Percentiles rank a stretch among this genome's conserved stretches.
Evolutionary conservation across 164 flowering plant species (phyloP).

Genomic region (Liquidambar formosana): DNA sequence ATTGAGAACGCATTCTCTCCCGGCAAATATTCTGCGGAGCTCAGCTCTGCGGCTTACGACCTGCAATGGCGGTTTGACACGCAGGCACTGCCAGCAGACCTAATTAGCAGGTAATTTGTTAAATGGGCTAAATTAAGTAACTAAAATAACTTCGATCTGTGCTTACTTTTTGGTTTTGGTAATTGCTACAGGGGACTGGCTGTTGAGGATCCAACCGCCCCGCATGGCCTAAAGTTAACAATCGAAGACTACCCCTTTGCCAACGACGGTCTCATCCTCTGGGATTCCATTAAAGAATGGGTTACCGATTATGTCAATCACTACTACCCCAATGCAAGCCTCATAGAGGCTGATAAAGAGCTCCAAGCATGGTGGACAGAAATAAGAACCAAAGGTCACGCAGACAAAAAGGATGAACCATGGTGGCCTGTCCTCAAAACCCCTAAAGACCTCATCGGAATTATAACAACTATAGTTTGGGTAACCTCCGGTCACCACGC

Average conservation of each 20-base stretch:
- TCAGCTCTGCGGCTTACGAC: conserved; percentile 61
- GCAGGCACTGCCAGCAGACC: conserved; percentile 65
- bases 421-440: conserved; percentile 81
- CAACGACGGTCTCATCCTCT: conserved; percentile 66
- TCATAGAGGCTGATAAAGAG: conserved; percentile 51
- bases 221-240: conserved; percentile 63
- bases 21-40: conserved; percentile 49
- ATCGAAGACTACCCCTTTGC: conserved; percentile 83
- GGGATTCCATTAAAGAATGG: conserved; percentile 69
- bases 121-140: not conserved
- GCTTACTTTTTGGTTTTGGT: not conserved
- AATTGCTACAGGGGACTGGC: conserved; percentile 73
- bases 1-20: conserved; percentile 62
- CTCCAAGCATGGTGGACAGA: conserved; percentile 87
- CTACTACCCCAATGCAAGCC: conserved; percentile 43
- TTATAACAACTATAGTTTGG: conserved; percentile 68
- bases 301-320: conserved; percentile 59
- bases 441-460: conserved; percentile 41
- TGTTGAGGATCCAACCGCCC: conserved; percentile 60
- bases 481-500: conserved; percentile 76
- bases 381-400: conserved; percentile 63
- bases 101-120: conserved; percentile 50
- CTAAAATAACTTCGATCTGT: not conserved
- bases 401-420: conserved; percentile 70
- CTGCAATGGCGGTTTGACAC: conserved; percentile 63